These are phyloP conservation scores for Kwoniella europaea DNA, from an alignment of 768 basidiomycete genomes.

Conservation along the genomic window DNA sequence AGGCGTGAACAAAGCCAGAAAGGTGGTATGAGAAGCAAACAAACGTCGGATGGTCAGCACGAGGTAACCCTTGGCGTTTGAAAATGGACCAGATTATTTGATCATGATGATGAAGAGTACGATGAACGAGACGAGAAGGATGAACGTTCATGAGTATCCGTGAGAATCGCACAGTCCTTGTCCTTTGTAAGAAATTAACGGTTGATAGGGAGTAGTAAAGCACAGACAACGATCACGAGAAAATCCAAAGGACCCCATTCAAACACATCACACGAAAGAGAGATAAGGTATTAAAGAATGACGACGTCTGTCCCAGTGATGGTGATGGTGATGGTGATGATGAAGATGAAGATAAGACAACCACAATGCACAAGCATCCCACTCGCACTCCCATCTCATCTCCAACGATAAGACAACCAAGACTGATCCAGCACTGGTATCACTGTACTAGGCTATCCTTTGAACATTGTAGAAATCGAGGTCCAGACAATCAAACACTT, in stretches of 20 bases:
- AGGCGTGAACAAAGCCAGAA: not conserved
- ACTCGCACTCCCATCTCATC: not conserved
- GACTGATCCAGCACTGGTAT: too few relatives aligned
- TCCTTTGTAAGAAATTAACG: conserved; percentile 1
- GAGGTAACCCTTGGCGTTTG: conserved; percentile 25
- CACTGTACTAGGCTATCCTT: too few relatives aligned
- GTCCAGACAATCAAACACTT: not conserved
- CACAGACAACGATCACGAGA: not conserved
- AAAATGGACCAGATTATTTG: not conserved
- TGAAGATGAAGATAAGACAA: not conserved
- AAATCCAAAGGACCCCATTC: not conserved
- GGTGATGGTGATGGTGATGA: not conserved
- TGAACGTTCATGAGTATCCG: not conserved
- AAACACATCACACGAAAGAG: not conserved
- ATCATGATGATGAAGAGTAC: not conserved
- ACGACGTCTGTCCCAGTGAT: not conserved
- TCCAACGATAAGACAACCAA: too few relatives aligned
- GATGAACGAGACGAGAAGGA: not conserved
- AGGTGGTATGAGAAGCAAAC: conserved; percentile 4
- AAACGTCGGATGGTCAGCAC: conserved; percentile 8
- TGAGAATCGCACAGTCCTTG: too few relatives aligned
- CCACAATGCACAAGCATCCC: not conserved
- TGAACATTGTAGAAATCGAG: not conserved
- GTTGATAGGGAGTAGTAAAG: not conserved
- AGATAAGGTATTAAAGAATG: not conserved